phyloP scores from a whole-genome alignment of 2,329 filamentous ascomycete species.

The Alternaria viburni region DNA sequence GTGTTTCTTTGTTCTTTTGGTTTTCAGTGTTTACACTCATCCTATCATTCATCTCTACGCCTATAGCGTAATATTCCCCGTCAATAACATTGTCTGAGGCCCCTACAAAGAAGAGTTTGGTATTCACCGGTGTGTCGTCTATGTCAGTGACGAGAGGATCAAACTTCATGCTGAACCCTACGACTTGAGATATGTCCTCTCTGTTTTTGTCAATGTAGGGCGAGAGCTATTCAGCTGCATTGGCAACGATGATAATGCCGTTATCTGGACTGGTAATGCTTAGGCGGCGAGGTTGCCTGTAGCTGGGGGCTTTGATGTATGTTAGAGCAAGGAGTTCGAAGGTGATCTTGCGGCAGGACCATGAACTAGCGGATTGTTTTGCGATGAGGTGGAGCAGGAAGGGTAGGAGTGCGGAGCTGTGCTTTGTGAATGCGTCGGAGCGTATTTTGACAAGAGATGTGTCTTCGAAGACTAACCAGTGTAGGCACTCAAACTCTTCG shows the following conservation, averaged over 20 bases:
- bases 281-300: not conserved
- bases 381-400: not conserved
- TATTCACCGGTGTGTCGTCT: not conserved
- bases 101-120: not conserved
- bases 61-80: not conserved
- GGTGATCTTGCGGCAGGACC: not conserved
- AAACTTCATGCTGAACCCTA: not conserved
- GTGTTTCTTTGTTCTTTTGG: not conserved
- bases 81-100: not conserved
- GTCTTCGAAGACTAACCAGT: no score
- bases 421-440: no score
- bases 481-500: no score
- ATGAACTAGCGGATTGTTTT: not conserved
- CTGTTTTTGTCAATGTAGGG: fast-evolving
- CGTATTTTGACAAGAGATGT: no score
- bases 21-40: not conserved
- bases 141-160: not conserved
- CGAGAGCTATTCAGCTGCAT: not conserved
- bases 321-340: not conserved
- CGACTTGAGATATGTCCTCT: not conserved
- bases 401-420: no score
- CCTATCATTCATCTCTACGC: not conserved
- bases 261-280: not conserved
- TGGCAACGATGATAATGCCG: not conserved
- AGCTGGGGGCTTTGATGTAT: not conserved